Conservation (phyloP, 73 alveolate genomes). For the Effrenium voratum region DNA sequence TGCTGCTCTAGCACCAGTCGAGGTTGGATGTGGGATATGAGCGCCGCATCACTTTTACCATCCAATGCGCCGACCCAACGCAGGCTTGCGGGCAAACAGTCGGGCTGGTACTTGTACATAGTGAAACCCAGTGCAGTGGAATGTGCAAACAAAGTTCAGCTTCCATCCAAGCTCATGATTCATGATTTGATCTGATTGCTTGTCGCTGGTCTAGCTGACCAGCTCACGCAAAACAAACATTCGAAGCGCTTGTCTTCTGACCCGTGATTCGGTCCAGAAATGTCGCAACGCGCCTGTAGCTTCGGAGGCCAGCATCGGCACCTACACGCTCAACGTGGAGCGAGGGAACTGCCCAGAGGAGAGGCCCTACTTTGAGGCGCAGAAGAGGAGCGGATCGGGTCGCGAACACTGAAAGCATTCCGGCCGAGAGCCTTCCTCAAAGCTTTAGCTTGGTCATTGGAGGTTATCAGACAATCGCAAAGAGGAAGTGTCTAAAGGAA, state of each 20-base stretch:
- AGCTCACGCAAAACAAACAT: too few relatives aligned
- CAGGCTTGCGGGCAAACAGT: neutral
- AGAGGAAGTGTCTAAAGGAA: too few relatives aligned
- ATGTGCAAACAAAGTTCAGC: too few relatives aligned
- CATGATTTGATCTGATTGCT: too few relatives aligned
- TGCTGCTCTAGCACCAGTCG: neutral
- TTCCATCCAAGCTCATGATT: too few relatives aligned
- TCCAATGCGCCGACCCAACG: conserved; percentile 77
- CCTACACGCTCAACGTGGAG: conserved; percentile 35
- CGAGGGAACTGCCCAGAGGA: conserved; percentile 50
- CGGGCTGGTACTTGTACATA: neutral
- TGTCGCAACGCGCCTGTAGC: too few relatives aligned
- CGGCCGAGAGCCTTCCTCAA: too few relatives aligned
- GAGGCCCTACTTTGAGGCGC: conserved; percentile 58
- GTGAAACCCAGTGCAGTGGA: neutral
- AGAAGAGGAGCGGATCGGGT: conserved; percentile 18
- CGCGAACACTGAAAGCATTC: neutral
- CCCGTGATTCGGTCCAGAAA: too few relatives aligned
- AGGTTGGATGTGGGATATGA: conserved; percentile 54
- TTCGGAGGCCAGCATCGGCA: conserved; percentile 60
- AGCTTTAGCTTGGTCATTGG: too few relatives aligned
- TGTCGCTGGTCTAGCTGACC: too few relatives aligned
- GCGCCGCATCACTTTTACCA: conserved; percentile 51
- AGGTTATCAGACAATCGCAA: too few relatives aligned
- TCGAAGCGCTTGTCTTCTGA: too few relatives aligned